Evolutionary conservation across 768 basidiomycete species (phyloP).

Genomic region (Hirschioporus abietinus): DNA sequence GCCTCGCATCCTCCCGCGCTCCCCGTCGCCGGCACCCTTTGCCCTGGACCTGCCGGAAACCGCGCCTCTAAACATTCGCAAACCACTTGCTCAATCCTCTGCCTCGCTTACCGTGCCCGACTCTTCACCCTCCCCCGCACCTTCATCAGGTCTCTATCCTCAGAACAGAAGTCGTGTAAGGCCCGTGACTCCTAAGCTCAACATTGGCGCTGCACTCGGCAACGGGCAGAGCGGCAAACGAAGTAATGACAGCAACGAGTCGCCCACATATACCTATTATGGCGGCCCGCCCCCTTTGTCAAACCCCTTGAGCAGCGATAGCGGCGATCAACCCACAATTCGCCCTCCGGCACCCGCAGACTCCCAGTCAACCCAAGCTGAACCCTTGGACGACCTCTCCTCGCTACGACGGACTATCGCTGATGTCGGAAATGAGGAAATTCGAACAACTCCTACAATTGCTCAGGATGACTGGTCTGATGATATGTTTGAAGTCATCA

Average conservation of each 20-base stretch:
- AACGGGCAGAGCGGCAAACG: constrained; percentile 1
- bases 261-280: constrained; percentile 16
- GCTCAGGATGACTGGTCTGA: constrained; percentile 50
- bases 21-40: constrained; percentile 35
- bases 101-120: constrained; percentile 20
- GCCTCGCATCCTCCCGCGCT: constrained; percentile 39
- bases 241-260: constrained; percentile 1
- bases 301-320: constrained; percentile 21
- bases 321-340: constrained; percentile 37
- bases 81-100: constrained; percentile 26
- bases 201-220: constrained; percentile 12
- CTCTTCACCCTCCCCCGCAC: constrained; percentile 20
- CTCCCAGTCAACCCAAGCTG: constrained; percentile 12
- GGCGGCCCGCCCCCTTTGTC: constrained; percentile 20
- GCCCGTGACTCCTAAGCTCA: constrained; percentile 26
- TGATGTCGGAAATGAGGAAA: constrained; percentile 8
- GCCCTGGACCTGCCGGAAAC: constrained; percentile 24
- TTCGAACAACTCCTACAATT: not conserved
- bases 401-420: constrained; percentile 21
- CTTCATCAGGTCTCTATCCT: constrained; percentile 25
- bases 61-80: constrained; percentile 39
- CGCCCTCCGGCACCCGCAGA: constrained; percentile 27
- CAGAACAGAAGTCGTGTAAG: constrained; percentile 6
- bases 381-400: constrained; percentile 17
- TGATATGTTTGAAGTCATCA: constrained; percentile 67